A percentile compares a stretch with the other conserved stretches of the same genome.
Conservation (phyloP, 23 red algal genomes). For the Gracilariopsis chorda region DNA sequence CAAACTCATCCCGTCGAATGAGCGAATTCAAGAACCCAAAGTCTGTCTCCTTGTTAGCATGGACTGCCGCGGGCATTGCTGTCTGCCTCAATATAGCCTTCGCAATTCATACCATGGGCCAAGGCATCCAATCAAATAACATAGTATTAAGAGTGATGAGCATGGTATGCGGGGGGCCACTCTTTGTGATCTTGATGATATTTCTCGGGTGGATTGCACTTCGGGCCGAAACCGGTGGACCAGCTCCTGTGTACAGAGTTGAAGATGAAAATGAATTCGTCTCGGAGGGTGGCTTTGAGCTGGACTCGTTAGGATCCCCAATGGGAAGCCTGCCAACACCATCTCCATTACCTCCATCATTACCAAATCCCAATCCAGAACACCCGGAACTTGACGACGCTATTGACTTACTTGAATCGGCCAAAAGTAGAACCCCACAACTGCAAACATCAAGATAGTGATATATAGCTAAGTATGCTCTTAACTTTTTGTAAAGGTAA, state of each 20-base stretch:
- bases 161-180: background rate
- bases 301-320: constrained; percentile 57
- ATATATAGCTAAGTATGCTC: background rate
- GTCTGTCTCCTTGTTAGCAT: constrained; percentile 36
- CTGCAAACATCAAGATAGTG: background rate
- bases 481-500: constrained; percentile 28
- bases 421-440: background rate
- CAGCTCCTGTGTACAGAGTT: constrained; percentile 40
- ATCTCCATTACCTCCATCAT: background rate
- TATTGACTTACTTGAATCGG: constrained; percentile 29
- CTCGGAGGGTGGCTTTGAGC: constrained; percentile 35
- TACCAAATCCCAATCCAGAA: background rate
- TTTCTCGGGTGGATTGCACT: constrained; percentile 73
- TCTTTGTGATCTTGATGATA: constrained; percentile 34
- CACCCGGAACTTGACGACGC: constrained; percentile 21
- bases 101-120: constrained; percentile 25
- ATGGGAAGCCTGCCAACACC: constrained; percentile 47
- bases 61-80: constrained; percentile 69
- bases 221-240: constrained; percentile 46
- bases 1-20: constrained; percentile 68
- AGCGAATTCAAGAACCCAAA: constrained; percentile 62
- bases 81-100: constrained; percentile 80
- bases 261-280: constrained; percentile 41
- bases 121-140: constrained; percentile 20
- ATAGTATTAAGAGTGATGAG: constrained; percentile 3